Evolutionary conservation across 2,329 filamentous ascomycete species (phyloP).

Genomic region (Fonsecaea monophora): DNA sequence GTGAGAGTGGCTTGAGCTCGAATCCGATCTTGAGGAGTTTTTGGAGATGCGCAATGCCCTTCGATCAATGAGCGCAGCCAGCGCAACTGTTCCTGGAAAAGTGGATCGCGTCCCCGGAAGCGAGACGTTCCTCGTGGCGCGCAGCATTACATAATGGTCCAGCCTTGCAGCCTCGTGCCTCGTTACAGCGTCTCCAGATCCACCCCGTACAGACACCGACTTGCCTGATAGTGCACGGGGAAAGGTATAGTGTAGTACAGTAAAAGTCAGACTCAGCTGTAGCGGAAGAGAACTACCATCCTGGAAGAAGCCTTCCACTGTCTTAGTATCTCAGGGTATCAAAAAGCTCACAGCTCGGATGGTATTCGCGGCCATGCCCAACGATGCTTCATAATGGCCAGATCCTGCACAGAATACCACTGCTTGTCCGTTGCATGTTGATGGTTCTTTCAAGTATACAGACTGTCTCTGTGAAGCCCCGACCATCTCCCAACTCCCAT

Average conservation of each 20-base stretch:
- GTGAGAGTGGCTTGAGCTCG: background rate
- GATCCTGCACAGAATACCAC: background rate
- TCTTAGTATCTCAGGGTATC: background rate
- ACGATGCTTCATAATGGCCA: background rate
- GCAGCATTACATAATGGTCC: background rate
- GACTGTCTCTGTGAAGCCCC: background rate
- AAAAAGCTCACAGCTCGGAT: background rate
- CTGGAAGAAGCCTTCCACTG: background rate
- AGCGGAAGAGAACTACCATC: background rate
- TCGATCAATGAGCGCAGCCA: background rate
- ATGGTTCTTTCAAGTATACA: background rate
- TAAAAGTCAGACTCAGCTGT: background rate
- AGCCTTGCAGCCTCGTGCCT: background rate
- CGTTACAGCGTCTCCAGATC: background rate
- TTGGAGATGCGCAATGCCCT: background rate
- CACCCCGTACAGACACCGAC: background rate
- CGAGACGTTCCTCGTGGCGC: conserved; percentile 24
- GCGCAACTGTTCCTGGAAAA: conserved; percentile 28
- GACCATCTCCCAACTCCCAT: conserved; percentile 13
- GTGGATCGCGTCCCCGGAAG: conserved; percentile 23
- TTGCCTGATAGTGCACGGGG: background rate
- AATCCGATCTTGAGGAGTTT: background rate
- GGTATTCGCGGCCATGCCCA: background rate
- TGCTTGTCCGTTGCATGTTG: background rate
- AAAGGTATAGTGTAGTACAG: too few relatives aligned